Base-by-base conservation (phyloP, 352 stramenopile species). In the Globisporangium cystogenes region DNA sequence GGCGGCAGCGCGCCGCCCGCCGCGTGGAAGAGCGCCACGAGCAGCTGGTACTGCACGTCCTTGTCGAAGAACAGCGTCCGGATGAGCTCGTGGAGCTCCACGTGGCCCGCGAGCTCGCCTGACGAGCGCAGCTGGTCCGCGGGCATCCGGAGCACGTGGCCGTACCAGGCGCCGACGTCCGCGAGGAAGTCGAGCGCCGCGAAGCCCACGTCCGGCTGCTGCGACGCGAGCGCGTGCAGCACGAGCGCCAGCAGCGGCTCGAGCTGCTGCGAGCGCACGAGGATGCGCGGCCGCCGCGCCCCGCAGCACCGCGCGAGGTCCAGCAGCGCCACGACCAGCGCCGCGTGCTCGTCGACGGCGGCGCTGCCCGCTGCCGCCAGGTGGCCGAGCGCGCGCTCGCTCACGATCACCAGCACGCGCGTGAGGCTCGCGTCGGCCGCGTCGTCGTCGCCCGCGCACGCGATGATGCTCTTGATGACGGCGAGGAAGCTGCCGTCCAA, bases 21-120 rank as follows among this genome's bases (percentile, higher is more conserved):
- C 21, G 78, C 76, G 55, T 82, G 82, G 55, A 91, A 88, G 18
- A 90, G 55, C 29, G 68, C 78, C 24, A 86, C 67, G 16, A 91
- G 64, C 15, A 87, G 33, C 33, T 83, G 74, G 52, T 86, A 90
- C 58, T 87, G 77, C 14, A 89, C 57, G 57, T 90, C 81, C 52
- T 87, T 86, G 39, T 88, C 78, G 51, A 90, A 88, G 59, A 90
- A 85, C n/a, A 91, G 55, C 21, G 69, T 75, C 31, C 76, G 76
- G 59, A 91, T 83, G 42, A 84, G 57, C 35, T 87, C 52, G 57
- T 84, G 64, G 21, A 91, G 65, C 45, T 72, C 57, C 15, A 87
- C 45, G 24, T 86, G 86, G 26, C 72, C 72, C 29, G 76, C 60
- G 18, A 78, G 70, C 42, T 86, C 78, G 10, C 64, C 45, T 0